phyloP scores from a whole-genome alignment of 495 filamentous ascomycete genomes.

The Penicillium canariense region DNA sequence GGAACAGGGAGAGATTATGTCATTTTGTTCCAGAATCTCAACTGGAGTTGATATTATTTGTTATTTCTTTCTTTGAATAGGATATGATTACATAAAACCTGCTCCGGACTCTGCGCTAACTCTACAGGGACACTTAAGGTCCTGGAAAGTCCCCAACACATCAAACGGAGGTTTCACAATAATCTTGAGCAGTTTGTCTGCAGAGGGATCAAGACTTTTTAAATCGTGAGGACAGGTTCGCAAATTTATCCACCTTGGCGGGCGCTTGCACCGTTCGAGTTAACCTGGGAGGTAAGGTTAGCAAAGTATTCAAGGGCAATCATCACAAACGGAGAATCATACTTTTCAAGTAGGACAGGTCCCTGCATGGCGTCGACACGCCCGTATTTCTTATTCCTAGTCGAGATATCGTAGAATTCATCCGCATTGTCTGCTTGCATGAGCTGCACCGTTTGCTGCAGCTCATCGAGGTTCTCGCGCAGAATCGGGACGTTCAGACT shows the following conservation, averaged over 20 bases:
- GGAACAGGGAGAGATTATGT: conserved; percentile 1
- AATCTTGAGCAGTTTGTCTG: not conserved
- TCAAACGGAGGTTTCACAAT: not conserved
- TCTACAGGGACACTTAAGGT: too few relatives aligned
- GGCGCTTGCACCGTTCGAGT: conserved; percentile 61
- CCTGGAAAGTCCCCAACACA: too few relatives aligned
- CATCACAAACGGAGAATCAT: conserved; percentile 22
- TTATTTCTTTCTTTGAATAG: conserved; percentile 4
- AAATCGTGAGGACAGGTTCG: conserved; percentile 68
- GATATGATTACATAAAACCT: conserved; percentile 8
- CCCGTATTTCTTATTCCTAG: conserved; percentile 86
- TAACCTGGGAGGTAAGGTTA: conserved; percentile 53
- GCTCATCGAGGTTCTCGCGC: conserved; percentile 81
- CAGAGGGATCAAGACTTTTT: conserved; percentile 47
- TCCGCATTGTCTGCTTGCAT: conserved; percentile 87
- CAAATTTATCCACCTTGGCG: conserved; percentile 58
- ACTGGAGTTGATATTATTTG: conserved; percentile 1
- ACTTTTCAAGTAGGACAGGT: conserved; percentile 86
- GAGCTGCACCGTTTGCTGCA: conserved; percentile 84
- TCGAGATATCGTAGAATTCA: conserved; percentile 88
- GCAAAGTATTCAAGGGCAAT: conserved; percentile 13
- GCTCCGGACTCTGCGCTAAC: not conserved
- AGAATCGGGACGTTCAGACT: conserved; percentile 77
- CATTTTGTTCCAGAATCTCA: not conserved
- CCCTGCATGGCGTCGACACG: conserved; percentile 89